A percentile compares a stretch with the other conserved stretches of the same genome.
Evolutionary conservation across 2,329 filamentous ascomycete genomes (phyloP).

Genomic region (Exophiala viscosa): DNA sequence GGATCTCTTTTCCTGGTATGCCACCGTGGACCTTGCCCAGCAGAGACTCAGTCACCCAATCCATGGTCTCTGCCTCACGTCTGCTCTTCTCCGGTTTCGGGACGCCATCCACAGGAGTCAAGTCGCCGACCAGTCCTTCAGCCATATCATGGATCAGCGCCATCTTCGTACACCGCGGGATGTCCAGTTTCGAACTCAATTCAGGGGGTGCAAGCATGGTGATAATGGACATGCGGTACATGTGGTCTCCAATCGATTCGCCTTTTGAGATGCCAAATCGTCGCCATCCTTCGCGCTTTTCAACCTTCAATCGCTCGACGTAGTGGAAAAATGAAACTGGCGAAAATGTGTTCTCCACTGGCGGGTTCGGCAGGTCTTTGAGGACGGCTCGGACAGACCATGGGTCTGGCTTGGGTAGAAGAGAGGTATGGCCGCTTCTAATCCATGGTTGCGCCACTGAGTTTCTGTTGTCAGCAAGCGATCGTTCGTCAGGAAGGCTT

Average conservation of each 20-base stretch:
- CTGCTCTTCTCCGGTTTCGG: conserved; percentile 83
- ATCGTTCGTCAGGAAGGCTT: too few species aligned
- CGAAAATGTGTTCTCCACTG: conserved; percentile 60
- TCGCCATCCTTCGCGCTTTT: conserved; percentile 92
- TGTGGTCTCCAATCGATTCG: conserved; percentile 95
- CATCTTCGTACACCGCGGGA: conserved; percentile 87
- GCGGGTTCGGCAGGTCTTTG: conserved; percentile 59
- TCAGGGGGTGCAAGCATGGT: conserved; percentile 82
- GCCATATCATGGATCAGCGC: conserved; percentile 97
- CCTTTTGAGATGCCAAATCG: conserved; percentile 72
- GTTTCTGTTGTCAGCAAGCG: not conserved
- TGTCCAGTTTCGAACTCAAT: conserved; percentile 68
- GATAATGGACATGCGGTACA: conserved; percentile 99
- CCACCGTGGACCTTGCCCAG: conserved; percentile 74
- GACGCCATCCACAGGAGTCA: conserved; percentile 86
- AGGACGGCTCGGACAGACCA: conserved; percentile 53
- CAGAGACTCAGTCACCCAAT: conserved; percentile 72
- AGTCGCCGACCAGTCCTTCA: conserved; percentile 89
- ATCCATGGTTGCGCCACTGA: conserved; percentile 2
- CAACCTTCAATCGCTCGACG: conserved; percentile 90
- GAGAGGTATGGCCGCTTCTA: conserved; percentile 21
- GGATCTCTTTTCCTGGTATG: conserved; percentile 64
- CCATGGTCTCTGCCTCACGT: conserved; percentile 85
- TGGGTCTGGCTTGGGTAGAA: conserved; percentile 26
- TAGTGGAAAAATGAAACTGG: conserved; percentile 92